Percentiles rank a stretch among this genome's conserved stretches.
These are phyloP conservation scores for Thymus mandschuricus DNA, from an alignment of 257 asterid species.

Conservation along the genomic window DNA sequence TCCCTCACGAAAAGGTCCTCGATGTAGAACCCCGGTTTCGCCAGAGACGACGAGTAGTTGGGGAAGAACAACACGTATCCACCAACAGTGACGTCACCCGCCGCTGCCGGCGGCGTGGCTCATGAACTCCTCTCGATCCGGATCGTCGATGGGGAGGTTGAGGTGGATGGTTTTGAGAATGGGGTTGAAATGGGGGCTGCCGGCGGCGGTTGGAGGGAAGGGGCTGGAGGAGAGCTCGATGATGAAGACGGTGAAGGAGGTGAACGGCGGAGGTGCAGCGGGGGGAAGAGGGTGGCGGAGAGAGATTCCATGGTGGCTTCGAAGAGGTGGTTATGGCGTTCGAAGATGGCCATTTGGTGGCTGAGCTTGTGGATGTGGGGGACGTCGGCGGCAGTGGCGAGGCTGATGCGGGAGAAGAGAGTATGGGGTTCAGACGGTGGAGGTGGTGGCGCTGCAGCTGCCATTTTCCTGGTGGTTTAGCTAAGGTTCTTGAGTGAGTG, in stretches of 20 bases:
- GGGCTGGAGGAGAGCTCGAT: constrained; percentile 56
- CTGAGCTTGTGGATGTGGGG: constrained; percentile 73
- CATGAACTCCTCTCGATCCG: constrained; percentile 42
- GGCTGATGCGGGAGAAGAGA: constrained; percentile 57
- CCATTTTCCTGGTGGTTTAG: constrained; percentile 35
- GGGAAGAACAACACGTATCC: constrained; percentile 87
- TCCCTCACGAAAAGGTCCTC: constrained; percentile 90
- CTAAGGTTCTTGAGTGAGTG: background rate
- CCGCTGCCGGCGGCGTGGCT: too few species aligned
- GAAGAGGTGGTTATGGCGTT: constrained; percentile 53
- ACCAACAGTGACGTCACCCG: constrained; percentile 40
- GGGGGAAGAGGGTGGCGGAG: constrained; percentile 60
- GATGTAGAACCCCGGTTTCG: constrained; percentile 81
- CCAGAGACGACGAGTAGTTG: constrained; percentile 74
- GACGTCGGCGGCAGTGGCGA: constrained; percentile 49
- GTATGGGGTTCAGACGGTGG: constrained; percentile 43
- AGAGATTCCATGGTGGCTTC: constrained; percentile 51
- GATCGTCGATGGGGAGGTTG: constrained; percentile 71
- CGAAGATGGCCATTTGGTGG: constrained; percentile 65
- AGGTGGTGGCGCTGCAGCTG: constrained; percentile 53
- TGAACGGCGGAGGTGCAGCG: constrained; percentile 52
- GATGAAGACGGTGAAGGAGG: constrained; percentile 56
- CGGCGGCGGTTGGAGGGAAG: constrained; percentile 32
- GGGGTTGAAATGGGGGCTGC: constrained; percentile 43
- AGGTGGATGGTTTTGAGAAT: constrained; percentile 42